A percentile compares a stretch with the other conserved stretches of the same genome.
Conservation (phyloP, 805 yeast genomes). For the Yamadazyma endophytica region DNA sequence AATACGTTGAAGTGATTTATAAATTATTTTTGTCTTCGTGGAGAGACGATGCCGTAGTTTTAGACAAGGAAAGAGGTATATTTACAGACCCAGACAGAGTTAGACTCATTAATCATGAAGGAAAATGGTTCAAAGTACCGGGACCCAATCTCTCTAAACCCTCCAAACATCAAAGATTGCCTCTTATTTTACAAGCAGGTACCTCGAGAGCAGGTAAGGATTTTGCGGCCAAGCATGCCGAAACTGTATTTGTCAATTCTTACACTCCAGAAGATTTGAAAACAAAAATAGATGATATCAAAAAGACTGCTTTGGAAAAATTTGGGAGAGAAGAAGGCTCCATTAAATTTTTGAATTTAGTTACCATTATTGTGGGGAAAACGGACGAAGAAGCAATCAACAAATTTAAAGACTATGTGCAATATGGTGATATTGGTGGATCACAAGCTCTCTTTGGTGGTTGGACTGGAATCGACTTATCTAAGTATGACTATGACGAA, state of each 20-base stretch:
- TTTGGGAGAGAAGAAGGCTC: conserved; percentile 30
- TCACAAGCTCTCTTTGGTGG: conserved; percentile 36
- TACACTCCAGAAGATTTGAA: conserved; percentile 26
- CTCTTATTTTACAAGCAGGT: conserved; percentile 44
- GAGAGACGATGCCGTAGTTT: conserved; percentile 39
- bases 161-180: conserved; percentile 36
- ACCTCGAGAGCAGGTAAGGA: conserved; percentile 38
- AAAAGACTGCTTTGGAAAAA: conserved; percentile 24
- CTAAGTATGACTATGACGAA: conserved; percentile 27
- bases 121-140: conserved; percentile 38
- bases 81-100: conserved; percentile 37
- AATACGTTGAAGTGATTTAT: conserved; percentile 36
- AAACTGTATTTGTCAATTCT: conserved; percentile 36
- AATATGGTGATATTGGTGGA: conserved; percentile 37
- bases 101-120: conserved; percentile 39
- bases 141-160: conserved; percentile 42
- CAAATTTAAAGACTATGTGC: conserved; percentile 28
- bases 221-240: conserved; percentile 42
- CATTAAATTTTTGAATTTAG: conserved; percentile 33
- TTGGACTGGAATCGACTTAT: conserved; percentile 40
- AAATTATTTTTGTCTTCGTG: conserved; percentile 39
- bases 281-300: conserved; percentile 25
- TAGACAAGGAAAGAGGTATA: conserved; percentile 23
- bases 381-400: conserved; percentile 41
- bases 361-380: conserved; percentile 34